Evolutionary conservation across 306 rosid species (phyloP).

Genomic region (Castanea mollissima): DNA sequence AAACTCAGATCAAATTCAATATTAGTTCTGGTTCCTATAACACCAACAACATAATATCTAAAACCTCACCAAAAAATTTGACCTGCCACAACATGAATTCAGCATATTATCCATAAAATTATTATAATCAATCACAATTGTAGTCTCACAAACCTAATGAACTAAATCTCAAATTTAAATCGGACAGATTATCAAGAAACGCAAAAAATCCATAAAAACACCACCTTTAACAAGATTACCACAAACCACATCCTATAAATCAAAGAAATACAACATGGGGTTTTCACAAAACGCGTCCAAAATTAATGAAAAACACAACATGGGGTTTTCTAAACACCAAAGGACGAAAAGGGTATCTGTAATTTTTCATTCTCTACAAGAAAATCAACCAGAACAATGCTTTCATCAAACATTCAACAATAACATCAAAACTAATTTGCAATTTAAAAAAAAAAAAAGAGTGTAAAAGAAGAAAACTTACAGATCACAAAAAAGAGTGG

Average conservation of each 20-base stretch:
- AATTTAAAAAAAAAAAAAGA: background rate
- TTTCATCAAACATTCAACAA: background rate
- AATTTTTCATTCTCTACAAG: background rate
- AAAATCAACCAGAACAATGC: background rate
- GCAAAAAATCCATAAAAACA: background rate
- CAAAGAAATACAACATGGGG: background rate
- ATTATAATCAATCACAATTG: background rate
- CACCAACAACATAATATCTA: background rate
- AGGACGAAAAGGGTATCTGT: background rate
- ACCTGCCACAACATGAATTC: background rate
- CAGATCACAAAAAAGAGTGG: background rate
- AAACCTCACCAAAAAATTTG: background rate
- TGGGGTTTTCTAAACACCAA: background rate
- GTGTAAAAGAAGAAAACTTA: slow-evolving; percentile 1
- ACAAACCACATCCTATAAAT: background rate
- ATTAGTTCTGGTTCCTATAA: background rate
- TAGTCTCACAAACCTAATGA: background rate
- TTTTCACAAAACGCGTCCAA: background rate
- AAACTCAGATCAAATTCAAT: background rate
- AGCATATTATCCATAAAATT: background rate
- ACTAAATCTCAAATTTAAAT: background rate
- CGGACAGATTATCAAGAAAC: background rate
- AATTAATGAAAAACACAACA: background rate
- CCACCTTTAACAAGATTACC: background rate
- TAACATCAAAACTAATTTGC: background rate